Base-by-base conservation (phyloP, 345 rosid genomes). In the Jatropha curcas region DNA sequence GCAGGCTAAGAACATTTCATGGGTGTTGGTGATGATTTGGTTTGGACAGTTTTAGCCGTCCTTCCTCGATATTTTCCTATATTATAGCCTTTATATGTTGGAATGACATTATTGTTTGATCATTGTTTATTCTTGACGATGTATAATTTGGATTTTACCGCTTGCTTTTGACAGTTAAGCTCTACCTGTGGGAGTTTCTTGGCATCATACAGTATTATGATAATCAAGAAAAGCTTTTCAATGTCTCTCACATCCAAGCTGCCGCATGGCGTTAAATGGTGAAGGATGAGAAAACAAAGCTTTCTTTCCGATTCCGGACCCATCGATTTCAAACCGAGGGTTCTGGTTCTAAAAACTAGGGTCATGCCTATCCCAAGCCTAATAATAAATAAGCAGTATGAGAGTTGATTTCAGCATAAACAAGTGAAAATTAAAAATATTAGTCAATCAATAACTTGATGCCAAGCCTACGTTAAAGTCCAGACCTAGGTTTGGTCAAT, bases 251-350 rank as follows among this genome's bases (percentile, higher is more conserved):
- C 31, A 31, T 27, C 57, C 58, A 24, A 31, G 24, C 48, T 41
- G 74, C 79, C 79, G 33, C 1, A n/a, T 48, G 65, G 74, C 65
- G 68, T 1, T n/a, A 12, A 22, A 39, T 5, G 31, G 30, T 25
- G 12, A 11, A 59, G 39, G 28, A 52, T 56, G 12, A 33, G 63
- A 31, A 10, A 31, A 28, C 11, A 5, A 28, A 17, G 65, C 14
- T 19, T 34, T 60, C 62, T 58, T 7, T 39, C 43, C 7, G n/a
- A n/a, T n/a, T n/a, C n/a, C n/a, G n/a, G n/a, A n/a, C n/a, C n/a
- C n/a, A n/a, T n/a, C n/a, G n/a, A n/a, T n/a, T n/a, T n/a, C n/a
- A n/a, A n/a, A n/a, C n/a, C n/a, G n/a, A n/a, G n/a, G n/a, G n/a
- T n/a, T n/a, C n/a, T n/a, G n/a, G n/a, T n/a, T n/a, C n/a, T n/a